Percentiles rank a stretch among this genome's conserved stretches.
Evolutionary conservation across 495 filamentous ascomycete species (phyloP).

Genomic region (Xylaria intraflava): DNA sequence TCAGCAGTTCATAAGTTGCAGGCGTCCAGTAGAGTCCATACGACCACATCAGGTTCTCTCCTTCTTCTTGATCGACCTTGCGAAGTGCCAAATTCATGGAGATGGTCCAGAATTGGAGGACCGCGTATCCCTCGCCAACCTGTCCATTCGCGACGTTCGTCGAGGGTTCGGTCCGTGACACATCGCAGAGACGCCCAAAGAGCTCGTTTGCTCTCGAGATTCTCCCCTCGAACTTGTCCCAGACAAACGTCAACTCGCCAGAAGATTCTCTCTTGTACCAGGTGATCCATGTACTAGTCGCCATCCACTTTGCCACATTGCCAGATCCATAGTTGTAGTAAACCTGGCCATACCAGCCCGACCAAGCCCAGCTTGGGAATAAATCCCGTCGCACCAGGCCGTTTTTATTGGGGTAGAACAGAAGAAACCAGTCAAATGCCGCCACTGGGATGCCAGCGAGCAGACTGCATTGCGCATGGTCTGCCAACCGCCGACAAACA

Average conservation of each 20-base stretch:
- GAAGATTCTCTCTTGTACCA: conserved; percentile 5
- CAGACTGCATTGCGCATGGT: conserved; percentile 8
- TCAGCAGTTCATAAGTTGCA: conserved; percentile 1
- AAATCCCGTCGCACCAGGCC: conserved; percentile 1
- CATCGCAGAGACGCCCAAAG: conserved; percentile 5
- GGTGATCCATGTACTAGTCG: conserved; percentile 6
- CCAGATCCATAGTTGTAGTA: conserved; percentile 7
- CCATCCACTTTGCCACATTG: conserved; percentile 5
- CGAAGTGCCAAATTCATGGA: conserved; percentile 3
- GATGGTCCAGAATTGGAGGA: conserved; percentile 9
- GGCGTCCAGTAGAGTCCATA: conserved; percentile 8
- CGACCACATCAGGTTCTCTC: conserved; percentile 5
- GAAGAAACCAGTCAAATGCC: conserved; percentile 9
- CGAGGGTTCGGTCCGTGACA: conserved; percentile 3
- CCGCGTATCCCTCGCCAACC: not conserved
- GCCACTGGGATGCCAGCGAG: conserved; percentile 7
- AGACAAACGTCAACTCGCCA: not conserved
- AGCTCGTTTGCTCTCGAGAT: conserved; percentile 5
- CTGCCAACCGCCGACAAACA: conserved; percentile 6
- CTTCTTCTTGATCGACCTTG: conserved; percentile 3
- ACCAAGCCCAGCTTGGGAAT: conserved; percentile 11
- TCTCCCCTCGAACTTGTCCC: not conserved
- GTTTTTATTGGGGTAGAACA: conserved; percentile 7
- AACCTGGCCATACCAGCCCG: conserved; percentile 8
- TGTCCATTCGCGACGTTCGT: not conserved